Evolutionary conservation across 768 basidiomycete species (phyloP), one percentile per base, ranked within the genome.

Genomic region (Amanita thiersii): DNA sequence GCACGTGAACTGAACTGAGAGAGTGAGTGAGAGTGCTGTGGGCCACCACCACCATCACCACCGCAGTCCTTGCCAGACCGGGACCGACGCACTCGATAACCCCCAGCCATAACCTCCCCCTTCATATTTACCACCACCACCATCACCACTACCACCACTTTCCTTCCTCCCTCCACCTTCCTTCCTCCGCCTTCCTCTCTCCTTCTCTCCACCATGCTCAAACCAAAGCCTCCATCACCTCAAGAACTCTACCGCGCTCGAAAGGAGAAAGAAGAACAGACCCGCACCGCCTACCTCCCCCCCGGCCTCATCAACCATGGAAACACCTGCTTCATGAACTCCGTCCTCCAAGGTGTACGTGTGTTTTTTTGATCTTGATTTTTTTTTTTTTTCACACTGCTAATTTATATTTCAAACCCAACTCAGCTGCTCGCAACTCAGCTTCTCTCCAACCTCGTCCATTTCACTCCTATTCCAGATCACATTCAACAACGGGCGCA

Each of bases 311-410:
- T 77, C 33, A 89, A 89, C 56, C 83, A 87, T 63, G 82, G 84
- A 31, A 88, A 88, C 57, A 94, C 91, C 0, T 97, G 92, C 62
- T 97, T 92, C 62, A 88, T 93, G 83, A 97, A 94, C 62, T 91
- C 89, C 23, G 88, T 91, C 21, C 66, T 97, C 20, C 92, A 97
- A 57, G 86, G 84, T 28, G 86, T 83, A 62, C 50, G 80, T 79
- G 12, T 51, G 51, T 3, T 32, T 15, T 52, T 59, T 18, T 43
- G 53, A 20, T 23, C 19, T 14, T 14, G 28, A 42, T 23, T 31
- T 23, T 25, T 8, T 7, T 8, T n/a, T 19, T 28, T 14, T 9
- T 23, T 15, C 9, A 29, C 34, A 14, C 23, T 4, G 17, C n/a
- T 11, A 17, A 43, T n/a, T 24, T 9, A 12, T 12, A 30, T 31